phyloP scores from a whole-genome alignment of 2,329 filamentous ascomycete genomes.

The Fusarium haematococcum region DNA sequence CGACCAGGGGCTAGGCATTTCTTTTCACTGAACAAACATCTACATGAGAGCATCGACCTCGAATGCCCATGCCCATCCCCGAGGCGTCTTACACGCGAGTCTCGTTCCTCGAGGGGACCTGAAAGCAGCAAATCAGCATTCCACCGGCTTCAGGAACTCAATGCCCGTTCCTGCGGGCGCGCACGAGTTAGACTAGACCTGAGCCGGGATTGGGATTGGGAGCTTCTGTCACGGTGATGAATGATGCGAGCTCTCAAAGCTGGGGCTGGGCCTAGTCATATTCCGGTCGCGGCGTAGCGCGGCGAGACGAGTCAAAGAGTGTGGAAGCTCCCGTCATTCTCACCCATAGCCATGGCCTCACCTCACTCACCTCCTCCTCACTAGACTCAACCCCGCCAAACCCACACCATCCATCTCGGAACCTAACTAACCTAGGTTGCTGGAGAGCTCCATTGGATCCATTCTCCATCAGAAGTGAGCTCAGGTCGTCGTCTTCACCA shows the following conservation, averaged over 20 bases:
- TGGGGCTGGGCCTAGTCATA: not conserved
- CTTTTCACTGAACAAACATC: not conserved
- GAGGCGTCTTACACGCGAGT: not conserved
- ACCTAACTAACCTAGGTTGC: not conserved
- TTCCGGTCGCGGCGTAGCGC: not conserved
- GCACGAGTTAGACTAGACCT: not conserved
- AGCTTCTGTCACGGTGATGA: not conserved
- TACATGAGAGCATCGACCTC: not conserved
- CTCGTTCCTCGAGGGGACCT: not conserved
- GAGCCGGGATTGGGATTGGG: not conserved
- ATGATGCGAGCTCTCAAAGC: not conserved
- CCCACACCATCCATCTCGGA: not conserved
- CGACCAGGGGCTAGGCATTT: not conserved
- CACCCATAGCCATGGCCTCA: not conserved
- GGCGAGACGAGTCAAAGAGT: not conserved
- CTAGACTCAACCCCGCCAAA: not conserved
- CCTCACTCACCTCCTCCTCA: not conserved
- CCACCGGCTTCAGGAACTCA: not conserved
- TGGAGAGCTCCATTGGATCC: not conserved
- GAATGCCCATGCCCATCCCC: not conserved
- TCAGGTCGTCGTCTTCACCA: not conserved
- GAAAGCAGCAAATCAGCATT: not conserved
- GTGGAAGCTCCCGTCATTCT: not conserved
- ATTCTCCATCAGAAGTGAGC: conserved; percentile 2
- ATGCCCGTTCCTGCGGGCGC: not conserved